Percentiles rank a stretch among this genome's conserved stretches.
These are phyloP conservation scores for Tricholoma flavovirens DNA, from an alignment of 768 basidiomycete genomes.

Conservation along the genomic window DNA sequence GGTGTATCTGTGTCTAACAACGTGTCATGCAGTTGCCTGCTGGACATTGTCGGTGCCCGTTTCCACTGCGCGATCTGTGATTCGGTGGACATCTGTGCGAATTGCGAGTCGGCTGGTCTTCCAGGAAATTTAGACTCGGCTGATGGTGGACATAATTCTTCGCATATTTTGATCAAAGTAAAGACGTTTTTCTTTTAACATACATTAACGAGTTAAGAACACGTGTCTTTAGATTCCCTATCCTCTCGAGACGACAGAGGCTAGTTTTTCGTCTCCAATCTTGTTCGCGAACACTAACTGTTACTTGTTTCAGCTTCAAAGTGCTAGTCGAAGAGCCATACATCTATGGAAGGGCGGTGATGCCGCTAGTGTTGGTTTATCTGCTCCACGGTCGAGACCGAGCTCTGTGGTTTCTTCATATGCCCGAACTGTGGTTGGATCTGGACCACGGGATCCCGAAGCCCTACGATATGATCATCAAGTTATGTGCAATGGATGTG, in stretches of 20 bases:
- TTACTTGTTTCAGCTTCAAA: slow-evolving; percentile 38
- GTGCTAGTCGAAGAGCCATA: slow-evolving; percentile 68
- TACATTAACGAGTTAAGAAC: slow-evolving; percentile 5
- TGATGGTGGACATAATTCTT: slow-evolving; percentile 74
- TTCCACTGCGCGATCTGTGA: slow-evolving; percentile 92
- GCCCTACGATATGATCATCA: slow-evolving; percentile 47
- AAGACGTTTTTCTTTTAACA: neutral
- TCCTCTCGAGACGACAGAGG: slow-evolving; percentile 67
- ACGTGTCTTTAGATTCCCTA: slow-evolving; percentile 68
- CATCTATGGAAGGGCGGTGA: slow-evolving; percentile 75
- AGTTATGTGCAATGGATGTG: slow-evolving; percentile 56
- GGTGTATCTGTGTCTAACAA: slow-evolving; percentile 1
- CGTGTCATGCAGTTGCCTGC: slow-evolving; percentile 56
- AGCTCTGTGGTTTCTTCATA: slow-evolving; percentile 59
- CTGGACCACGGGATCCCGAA: slow-evolving; percentile 30
- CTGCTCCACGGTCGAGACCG: slow-evolving; percentile 42
- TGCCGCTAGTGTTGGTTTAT: slow-evolving; percentile 51
- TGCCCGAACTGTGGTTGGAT: slow-evolving; percentile 62
- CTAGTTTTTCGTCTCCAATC: slow-evolving; percentile 23
- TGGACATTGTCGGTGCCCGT: slow-evolving; percentile 86
- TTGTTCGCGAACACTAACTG: neutral
- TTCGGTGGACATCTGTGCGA: slow-evolving; percentile 78
- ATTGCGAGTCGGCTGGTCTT: slow-evolving; percentile 82
- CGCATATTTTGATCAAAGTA: slow-evolving; percentile 95
- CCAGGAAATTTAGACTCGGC: slow-evolving; percentile 76